Percentiles rank a stretch among this genome's conserved stretches.
phyloP scores from a whole-genome alignment of 208 protist genomes.

The Acanthamoeba culbertsoni region DNA sequence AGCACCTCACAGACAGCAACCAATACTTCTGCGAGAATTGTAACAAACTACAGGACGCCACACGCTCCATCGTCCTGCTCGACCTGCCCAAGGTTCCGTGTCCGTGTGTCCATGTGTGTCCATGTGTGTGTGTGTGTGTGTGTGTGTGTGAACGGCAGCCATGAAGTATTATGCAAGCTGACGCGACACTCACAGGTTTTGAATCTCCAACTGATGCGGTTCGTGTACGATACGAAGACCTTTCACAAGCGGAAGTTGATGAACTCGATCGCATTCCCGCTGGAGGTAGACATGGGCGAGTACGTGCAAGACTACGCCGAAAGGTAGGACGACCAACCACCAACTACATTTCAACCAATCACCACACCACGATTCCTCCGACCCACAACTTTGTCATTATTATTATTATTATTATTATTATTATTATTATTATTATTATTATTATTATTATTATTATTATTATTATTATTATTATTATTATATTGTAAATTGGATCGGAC shows the following conservation, averaged over 20 bases:
- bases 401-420: too few relatives aligned
- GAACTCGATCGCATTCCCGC: slow-evolving; percentile 11
- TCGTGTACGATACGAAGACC: slow-evolving; percentile 53
- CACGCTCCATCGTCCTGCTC: slow-evolving; percentile 21
- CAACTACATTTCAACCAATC: too few relatives aligned
- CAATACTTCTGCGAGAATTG: slow-evolving; percentile 54
- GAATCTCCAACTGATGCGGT: slow-evolving; percentile 51
- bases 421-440: too few relatives aligned
- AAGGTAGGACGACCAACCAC: too few relatives aligned
- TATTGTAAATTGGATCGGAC: too few relatives aligned
- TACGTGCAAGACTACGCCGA: slow-evolving; percentile 16
- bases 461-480: too few relatives aligned
- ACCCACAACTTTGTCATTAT: too few relatives aligned
- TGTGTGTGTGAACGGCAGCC: too few relatives aligned
- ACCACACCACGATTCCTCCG: too few relatives aligned
- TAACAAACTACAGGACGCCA: slow-evolving; percentile 45
- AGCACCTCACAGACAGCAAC: slow-evolving; percentile 7
- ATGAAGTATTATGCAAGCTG: too few relatives aligned
- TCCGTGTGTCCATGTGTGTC: background rate
- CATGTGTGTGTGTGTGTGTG: too few relatives aligned
- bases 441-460: too few relatives aligned
- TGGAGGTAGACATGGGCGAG: slow-evolving; percentile 51
- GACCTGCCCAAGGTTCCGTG: slow-evolving; percentile 36
- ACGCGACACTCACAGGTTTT: background rate
- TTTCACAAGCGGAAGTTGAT: slow-evolving; percentile 18